phyloP scores from a whole-genome alignment of 2,329 filamentous ascomycete genomes.

The Xylariaceae sp. region DNA sequence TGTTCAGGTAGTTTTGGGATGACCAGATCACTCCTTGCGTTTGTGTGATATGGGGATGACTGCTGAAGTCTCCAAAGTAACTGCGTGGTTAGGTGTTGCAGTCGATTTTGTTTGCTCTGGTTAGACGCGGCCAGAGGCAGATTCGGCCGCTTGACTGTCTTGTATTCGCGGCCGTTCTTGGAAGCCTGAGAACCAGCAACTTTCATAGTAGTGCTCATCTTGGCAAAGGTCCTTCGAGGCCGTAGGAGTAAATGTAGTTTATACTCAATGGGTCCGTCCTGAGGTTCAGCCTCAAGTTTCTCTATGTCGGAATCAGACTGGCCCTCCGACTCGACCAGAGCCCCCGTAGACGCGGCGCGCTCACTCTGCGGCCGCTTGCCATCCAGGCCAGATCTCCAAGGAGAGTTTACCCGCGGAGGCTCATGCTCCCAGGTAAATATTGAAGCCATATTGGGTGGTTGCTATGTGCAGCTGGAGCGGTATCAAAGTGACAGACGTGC shows the following conservation, averaged over 20 bases:
- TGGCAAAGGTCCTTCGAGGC: constrained; percentile 68
- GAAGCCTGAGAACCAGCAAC: constrained; percentile 28
- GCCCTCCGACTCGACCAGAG: constrained; percentile 19
- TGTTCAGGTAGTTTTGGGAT: constrained; percentile 71
- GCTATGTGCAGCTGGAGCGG: no score
- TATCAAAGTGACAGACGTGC: no score
- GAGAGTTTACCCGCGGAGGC: constrained; percentile 81
- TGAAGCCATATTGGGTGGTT: constrained; percentile 64
- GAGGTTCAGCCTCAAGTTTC: constrained; percentile 82
- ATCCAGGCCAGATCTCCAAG: constrained; percentile 67
- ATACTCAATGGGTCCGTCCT: constrained; percentile 93
- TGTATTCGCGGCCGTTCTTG: constrained; percentile 22
- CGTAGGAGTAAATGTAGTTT: constrained; percentile 87
- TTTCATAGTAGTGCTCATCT: constrained; percentile 57
- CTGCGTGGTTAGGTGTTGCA: constrained; percentile 92
- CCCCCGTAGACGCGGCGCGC: constrained; percentile 31
- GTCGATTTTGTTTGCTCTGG: constrained; percentile 73
- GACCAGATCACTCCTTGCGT: constrained; percentile 69
- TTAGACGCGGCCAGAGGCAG: constrained; percentile 39
- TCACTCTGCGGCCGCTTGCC: constrained; percentile 27
- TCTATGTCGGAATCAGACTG: constrained; percentile 38
- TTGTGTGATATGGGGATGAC: constrained; percentile 85
- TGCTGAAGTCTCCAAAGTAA: constrained; percentile 93
- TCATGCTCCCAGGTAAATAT: constrained; percentile 94
- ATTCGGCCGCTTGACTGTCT: constrained; percentile 20